A percentile compares a stretch with the other conserved stretches of the same genome.
These are phyloP conservation scores for Leishmania tarentolae DNA, from an alignment of 208 protist species.

Conservation along the genomic window DNA sequence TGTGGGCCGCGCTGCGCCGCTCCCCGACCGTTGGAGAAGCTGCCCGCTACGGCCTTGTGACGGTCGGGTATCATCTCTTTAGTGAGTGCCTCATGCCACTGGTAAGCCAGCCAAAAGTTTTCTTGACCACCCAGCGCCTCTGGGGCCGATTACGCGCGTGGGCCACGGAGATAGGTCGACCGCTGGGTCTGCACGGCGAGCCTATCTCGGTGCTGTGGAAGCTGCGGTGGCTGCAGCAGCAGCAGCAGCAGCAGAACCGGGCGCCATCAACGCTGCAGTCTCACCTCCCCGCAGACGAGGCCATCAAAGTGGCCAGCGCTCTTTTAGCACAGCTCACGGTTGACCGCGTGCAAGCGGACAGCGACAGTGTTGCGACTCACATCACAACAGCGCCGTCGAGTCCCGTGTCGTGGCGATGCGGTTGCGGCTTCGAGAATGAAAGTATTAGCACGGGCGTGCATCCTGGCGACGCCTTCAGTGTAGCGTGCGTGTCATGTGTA, in stretches of 20 bases:
- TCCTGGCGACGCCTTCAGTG: not conserved
- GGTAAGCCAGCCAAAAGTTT: constrained; percentile 2
- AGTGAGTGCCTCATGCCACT: constrained; percentile 20
- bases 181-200: constrained; percentile 28
- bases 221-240: constrained; percentile 26
- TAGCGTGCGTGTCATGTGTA: constrained; percentile 51
- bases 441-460: not conserved
- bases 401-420: constrained; percentile 28
- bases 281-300: not conserved
- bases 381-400: not conserved
- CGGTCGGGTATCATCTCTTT: constrained; percentile 32
- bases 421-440: constrained; percentile 49
- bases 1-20: constrained; percentile 27
- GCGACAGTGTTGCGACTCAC: not conserved
- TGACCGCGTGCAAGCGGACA: too few species aligned
- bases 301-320: not conserved
- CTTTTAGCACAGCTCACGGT: not conserved
- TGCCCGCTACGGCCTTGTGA: constrained; percentile 44
- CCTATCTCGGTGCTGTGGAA: constrained; percentile 28
- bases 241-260: too few species aligned
- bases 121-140: constrained; percentile 30
- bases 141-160: constrained; percentile 27
- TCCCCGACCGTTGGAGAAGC: constrained; percentile 8
- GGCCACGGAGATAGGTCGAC: constrained; percentile 30
- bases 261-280: not conserved